Percentiles rank a stretch among this genome's conserved stretches.
Conservation (phyloP, 495 filamentous ascomycete species). For the Trichoderma erinaceum region DNA sequence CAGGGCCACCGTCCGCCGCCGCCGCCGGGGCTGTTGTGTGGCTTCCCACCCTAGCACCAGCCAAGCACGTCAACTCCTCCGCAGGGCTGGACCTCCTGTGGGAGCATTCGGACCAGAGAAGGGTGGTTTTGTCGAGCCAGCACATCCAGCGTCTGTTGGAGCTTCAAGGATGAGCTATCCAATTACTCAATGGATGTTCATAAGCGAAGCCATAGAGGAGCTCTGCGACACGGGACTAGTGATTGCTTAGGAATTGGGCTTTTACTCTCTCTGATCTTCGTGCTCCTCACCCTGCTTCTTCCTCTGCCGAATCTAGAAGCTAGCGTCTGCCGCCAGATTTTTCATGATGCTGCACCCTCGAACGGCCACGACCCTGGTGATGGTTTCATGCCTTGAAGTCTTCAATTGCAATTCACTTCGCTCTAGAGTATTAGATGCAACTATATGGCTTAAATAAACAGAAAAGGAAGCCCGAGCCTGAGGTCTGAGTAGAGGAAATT, state of each 20-base stretch:
- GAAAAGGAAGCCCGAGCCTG: neutral
- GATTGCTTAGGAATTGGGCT: neutral
- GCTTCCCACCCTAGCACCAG: conserved; percentile 7
- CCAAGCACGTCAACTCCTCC: conserved; percentile 6
- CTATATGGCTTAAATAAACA: neutral
- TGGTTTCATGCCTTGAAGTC: neutral
- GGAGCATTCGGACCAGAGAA: conserved; percentile 4
- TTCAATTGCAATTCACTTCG: neutral
- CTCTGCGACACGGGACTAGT: neutral
- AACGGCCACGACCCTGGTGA: neutral
- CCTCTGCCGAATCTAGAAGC: neutral
- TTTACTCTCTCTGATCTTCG: neutral
- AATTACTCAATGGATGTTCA: conserved; percentile 5
- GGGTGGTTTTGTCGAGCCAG: conserved; percentile 3
- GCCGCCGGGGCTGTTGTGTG: conserved; percentile 11
- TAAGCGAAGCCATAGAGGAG: conserved; percentile 11
- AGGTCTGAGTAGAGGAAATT: neutral
- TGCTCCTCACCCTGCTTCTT: neutral
- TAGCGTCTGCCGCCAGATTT: neutral
- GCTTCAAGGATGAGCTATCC: conserved; percentile 4
- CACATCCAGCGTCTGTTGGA: conserved; percentile 8
- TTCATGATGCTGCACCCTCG: neutral
- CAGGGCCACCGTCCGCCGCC: conserved; percentile 11
- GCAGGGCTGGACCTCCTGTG: conserved; percentile 13
- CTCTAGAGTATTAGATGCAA: neutral